Base-by-base conservation (phyloP, 305 asterid genomes). In the Ajuga reptans region DNA sequence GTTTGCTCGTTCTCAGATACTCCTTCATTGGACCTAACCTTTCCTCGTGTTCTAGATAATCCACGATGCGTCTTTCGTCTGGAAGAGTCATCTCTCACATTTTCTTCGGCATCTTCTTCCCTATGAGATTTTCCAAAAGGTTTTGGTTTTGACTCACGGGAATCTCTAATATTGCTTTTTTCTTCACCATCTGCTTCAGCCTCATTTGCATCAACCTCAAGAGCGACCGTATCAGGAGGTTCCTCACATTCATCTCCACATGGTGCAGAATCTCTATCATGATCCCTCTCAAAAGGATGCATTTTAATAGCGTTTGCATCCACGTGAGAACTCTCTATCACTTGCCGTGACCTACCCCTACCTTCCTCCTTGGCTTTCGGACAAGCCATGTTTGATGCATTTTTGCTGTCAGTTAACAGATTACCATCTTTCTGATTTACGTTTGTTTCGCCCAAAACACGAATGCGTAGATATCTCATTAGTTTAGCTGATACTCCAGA, bases 401-500 rank as follows among this genome's bases (percentile, higher is more conserved):
- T 75, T 84, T 83, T 91, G 77, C 78, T 82, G 46, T 86, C 96
- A 67, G 57, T 46, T 66, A 85, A 71, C 45, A 79, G 76, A 50
- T 71, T 83, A 27, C 78, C 58, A 66, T 94, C 99, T 80, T 79
- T 89, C 78, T 86, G 98, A 75, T 71, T 81, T 47, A 83, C 64
- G 75, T 74, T 82, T 33, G 90, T 55, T 64, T 91, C 98, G 3
- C 95, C 98, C 79, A 91, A 68, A 66, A 89, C 89, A 58, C 89
- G 89, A 66, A 82, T 15, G 31, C 99, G 96, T 47, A 94, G 88
- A 80, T 85, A 85, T 43, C 89, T 83, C 98, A 94, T 91, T 70
- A 91, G 86, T 79, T 88, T 91, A 72, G 99, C 87, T 63, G 99
- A 79, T 68, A 94, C 82, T 37, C 99, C 97, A 80, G 99, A 87